Evolutionary conservation across 1,284 basidiomycete genomes (phyloP).

Genomic region (Peniophora sp.): DNA sequence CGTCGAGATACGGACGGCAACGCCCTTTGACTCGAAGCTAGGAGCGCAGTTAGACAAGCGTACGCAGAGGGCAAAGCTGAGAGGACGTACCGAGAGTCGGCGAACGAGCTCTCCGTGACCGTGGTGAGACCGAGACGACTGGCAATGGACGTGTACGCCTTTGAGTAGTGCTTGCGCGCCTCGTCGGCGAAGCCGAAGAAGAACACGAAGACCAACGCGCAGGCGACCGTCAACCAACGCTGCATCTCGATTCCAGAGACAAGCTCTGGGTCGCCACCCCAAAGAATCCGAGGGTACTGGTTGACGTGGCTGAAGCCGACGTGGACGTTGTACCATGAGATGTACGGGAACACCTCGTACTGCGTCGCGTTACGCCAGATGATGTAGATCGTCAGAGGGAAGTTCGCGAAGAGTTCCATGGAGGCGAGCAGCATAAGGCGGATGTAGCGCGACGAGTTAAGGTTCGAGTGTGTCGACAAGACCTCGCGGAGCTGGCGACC

Average conservation of each 20-base stretch:
- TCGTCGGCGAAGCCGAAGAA: conserved; percentile 33
- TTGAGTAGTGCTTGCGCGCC: conserved; percentile 19
- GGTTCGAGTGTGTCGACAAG: conserved; percentile 2
- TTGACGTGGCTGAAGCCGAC: background rate
- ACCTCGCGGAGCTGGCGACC: conserved; percentile 2
- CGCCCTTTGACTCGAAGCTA: background rate
- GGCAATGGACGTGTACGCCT: conserved; percentile 9
- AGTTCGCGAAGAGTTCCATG: conserved; percentile 1
- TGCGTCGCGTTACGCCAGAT: background rate
- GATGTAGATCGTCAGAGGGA: background rate
- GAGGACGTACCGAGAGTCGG: background rate
- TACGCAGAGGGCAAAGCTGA: background rate
- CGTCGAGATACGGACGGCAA: conserved; percentile 1
- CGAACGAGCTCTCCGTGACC: background rate
- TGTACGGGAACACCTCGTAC: background rate
- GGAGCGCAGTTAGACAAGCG: background rate
- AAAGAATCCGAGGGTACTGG: background rate
- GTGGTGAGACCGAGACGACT: conserved; percentile 3
- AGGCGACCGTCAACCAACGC: conserved; percentile 20
- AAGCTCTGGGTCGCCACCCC: background rate
- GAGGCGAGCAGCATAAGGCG: background rate
- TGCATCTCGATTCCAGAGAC: conserved; percentile 5
- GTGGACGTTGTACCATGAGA: background rate
- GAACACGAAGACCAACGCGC: conserved; percentile 24
- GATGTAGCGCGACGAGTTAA: conserved; percentile 2